Percentiles rank a stretch among this genome's conserved stretches.
These are phyloP conservation scores for Tranzscheliella williamsii DNA, from an alignment of 1,284 basidiomycete species.

Conservation along the genomic window DNA sequence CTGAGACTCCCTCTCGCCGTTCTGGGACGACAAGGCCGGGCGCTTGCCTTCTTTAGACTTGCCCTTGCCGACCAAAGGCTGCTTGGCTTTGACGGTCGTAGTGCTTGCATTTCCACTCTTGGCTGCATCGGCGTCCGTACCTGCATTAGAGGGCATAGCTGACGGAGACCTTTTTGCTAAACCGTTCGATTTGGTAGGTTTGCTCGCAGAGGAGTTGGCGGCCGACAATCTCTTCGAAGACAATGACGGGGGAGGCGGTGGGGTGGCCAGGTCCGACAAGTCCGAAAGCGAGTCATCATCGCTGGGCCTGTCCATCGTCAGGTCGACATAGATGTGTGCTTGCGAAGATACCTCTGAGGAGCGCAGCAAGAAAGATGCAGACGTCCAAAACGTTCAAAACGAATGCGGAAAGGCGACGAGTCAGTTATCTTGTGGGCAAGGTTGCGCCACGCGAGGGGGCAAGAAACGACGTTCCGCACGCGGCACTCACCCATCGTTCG, in stretches of 20 bases:
- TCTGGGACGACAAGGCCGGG: not conserved
- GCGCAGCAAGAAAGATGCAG: too few species aligned
- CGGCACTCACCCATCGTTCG: too few species aligned
- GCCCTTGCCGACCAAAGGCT: constrained; percentile 5
- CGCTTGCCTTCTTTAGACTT: constrained; percentile 9
- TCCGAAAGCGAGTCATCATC: constrained; percentile 24
- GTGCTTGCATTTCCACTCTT: constrained; percentile 1
- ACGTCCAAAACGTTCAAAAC: too few species aligned
- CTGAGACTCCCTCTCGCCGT: not conserved
- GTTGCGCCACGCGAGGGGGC: too few species aligned
- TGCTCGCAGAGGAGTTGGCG: constrained; percentile 8
- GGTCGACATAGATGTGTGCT: too few species aligned
- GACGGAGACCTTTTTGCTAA: not conserved
- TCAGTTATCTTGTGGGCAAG: too few species aligned
- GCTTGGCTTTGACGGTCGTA: constrained; percentile 16
- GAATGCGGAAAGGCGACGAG: too few species aligned
- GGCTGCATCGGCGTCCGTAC: not conserved
- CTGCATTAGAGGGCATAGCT: not conserved
- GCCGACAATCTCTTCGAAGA: not conserved
- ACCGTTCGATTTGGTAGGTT: not conserved
- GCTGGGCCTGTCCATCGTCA: constrained; percentile 6
- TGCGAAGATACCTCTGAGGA: too few species aligned
- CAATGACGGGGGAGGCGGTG: not conserved
- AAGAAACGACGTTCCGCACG: too few species aligned
- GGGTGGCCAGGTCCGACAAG: constrained; percentile 11